Conservation (phyloP, 2,329 filamentous ascomycete species). For the Chalara sp. region DNA sequence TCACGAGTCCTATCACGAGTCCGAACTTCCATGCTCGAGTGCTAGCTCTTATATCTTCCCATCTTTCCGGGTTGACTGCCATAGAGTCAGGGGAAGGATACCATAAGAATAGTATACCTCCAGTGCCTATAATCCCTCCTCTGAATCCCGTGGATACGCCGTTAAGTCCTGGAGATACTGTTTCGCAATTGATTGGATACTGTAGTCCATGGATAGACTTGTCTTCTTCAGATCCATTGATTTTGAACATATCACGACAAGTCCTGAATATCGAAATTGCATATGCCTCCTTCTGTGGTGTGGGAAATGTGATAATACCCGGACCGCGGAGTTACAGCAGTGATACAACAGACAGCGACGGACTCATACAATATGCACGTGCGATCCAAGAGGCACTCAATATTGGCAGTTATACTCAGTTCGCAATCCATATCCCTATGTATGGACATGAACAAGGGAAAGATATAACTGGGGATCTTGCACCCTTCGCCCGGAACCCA, state of each 20-base stretch:
- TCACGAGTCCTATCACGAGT: constrained; percentile 74
- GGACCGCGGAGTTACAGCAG: constrained; percentile 63
- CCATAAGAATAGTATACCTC: constrained; percentile 37
- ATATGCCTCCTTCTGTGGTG: constrained; percentile 92
- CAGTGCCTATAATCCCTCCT: constrained; percentile 55
- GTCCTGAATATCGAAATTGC: constrained; percentile 85
- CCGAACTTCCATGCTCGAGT: constrained; percentile 64
- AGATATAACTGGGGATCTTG: constrained; percentile 28
- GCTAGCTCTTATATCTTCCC: constrained; percentile 50
- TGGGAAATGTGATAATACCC: constrained; percentile 74
- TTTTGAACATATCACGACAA: constrained; percentile 82
- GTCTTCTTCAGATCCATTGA: constrained; percentile 71
- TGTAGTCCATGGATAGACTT: constrained; percentile 93
- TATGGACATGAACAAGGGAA: constrained; percentile 59
- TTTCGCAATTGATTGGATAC: constrained; percentile 69
- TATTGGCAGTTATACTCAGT: constrained; percentile 67
- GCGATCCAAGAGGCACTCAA: constrained; percentile 74
- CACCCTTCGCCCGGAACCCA: constrained; percentile 23
- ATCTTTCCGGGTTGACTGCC: constrained; percentile 36
- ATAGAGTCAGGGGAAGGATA: constrained; percentile 34
- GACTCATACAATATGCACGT: constrained; percentile 71
- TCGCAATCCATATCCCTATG: constrained; percentile 80
- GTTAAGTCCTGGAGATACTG: constrained; percentile 59
- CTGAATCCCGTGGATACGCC: constrained; percentile 75
- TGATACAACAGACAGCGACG: constrained; percentile 39